phyloP scores from a whole-genome alignment of 129 eudicot species.

The Flaveria bidentis region DNA sequence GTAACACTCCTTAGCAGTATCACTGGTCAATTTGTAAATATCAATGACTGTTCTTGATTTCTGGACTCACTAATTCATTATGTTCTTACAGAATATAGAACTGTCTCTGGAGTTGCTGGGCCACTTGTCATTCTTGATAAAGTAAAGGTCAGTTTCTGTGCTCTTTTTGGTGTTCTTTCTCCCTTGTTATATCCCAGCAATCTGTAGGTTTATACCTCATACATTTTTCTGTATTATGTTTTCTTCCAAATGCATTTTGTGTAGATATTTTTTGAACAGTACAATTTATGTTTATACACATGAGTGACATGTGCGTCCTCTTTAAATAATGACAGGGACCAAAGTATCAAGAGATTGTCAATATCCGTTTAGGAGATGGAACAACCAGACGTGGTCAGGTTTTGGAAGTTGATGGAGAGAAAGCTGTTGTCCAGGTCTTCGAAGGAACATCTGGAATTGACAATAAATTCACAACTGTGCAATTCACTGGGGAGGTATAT shows the following conservation, averaged over 20 bases:
- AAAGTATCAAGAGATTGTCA: constrained; percentile 93
- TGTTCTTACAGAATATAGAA: constrained; percentile 73
- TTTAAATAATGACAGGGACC: constrained; percentile 71
- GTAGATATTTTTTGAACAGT: background rate
- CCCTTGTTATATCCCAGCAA: background rate
- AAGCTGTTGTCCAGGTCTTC: constrained; percentile 98
- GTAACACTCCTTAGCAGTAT: background rate
- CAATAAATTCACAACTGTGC: constrained; percentile 93
- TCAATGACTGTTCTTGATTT: constrained; percentile 8
- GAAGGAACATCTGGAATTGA: constrained; percentile 99
- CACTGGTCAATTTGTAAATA: constrained; percentile 10
- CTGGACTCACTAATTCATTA: background rate
- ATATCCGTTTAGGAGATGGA: constrained; percentile 98
- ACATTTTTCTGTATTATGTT: background rate
- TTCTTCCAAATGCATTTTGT: constrained; percentile 9
- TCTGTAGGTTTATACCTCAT: background rate
- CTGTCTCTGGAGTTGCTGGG: constrained; percentile 99
- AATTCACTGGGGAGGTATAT: constrained; percentile 94
- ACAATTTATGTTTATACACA: background rate
- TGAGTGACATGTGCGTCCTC: constrained; percentile 13
- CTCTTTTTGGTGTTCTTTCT: constrained; percentile 18
- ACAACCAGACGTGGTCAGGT: constrained; percentile 98
- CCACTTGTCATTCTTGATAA: constrained; percentile 97
- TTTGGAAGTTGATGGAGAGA: constrained; percentile 98
- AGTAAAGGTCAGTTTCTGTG: constrained; percentile 67